phyloP scores from a whole-genome alignment of 2,329 filamentous ascomycete species.

The Epichloe sibirici region DNA sequence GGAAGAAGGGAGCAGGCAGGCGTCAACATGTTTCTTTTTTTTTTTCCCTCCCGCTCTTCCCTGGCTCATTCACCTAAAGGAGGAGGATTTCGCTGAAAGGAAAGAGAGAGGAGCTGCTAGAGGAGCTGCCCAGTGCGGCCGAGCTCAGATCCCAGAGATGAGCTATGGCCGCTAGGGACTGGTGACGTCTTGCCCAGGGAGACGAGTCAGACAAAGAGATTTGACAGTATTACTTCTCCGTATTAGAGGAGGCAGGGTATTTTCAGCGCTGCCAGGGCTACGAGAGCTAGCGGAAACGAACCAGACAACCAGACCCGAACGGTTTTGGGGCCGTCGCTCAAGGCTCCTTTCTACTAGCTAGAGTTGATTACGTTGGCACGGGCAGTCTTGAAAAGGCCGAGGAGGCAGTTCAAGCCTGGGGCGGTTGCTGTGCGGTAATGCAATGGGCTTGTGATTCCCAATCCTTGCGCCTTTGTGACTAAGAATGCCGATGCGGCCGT shows the following conservation, averaged over 20 bases:
- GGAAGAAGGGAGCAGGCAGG: not conserved
- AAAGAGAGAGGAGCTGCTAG: not conserved
- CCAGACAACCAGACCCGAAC: not conserved
- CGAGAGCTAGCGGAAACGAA: not conserved
- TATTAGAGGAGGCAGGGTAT: too few species aligned
- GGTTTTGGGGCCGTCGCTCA: too few species aligned
- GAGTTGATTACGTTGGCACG: too few species aligned
- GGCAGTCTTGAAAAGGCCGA: too few species aligned
- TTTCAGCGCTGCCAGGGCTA: not conserved
- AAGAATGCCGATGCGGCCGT: not conserved
- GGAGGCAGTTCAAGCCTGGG: too few species aligned
- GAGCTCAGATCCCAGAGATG: constrained; percentile 1
- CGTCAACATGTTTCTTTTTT: not conserved
- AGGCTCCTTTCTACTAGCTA: too few species aligned
- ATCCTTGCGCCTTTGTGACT: not conserved
- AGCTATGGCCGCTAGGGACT: not conserved
- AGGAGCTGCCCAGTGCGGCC: not conserved
- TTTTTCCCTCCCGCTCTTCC: not conserved
- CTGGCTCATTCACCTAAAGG: not conserved
- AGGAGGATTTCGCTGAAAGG: not conserved
- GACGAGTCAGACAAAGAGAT: constrained; percentile 9
- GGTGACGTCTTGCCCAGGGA: not conserved
- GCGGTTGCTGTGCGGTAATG: not conserved
- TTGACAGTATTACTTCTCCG: not conserved
- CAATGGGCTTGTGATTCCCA: not conserved